These are phyloP conservation scores for Ochetophila trinervis DNA, from an alignment of 306 rosid species.

Conservation along the genomic window DNA sequence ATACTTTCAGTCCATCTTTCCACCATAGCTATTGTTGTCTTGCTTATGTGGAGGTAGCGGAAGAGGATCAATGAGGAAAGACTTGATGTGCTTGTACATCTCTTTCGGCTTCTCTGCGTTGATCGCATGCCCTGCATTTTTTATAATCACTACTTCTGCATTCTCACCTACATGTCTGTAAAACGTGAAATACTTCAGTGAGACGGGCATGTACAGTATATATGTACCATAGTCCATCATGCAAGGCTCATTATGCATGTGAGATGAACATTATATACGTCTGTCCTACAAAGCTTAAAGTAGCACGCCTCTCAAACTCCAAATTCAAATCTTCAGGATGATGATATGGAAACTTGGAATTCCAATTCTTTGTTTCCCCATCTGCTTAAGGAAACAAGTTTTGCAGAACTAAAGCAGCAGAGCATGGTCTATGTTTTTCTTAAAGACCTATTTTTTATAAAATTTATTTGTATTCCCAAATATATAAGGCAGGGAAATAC, in stretches of 20 bases:
- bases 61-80: slow-evolving; percentile 50
- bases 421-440: no score
- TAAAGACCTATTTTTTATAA: no score
- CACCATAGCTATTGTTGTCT: slow-evolving; percentile 41
- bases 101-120: slow-evolving; percentile 76
- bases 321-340: background rate
- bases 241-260: no score
- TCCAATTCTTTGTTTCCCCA: background rate
- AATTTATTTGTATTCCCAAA: background rate
- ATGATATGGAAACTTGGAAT: background rate
- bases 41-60: slow-evolving; percentile 22
- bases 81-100: slow-evolving; percentile 47
- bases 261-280: no score
- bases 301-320: no score
- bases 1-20: slow-evolving; percentile 43
- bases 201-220: no score
- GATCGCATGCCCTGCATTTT: slow-evolving; percentile 86
- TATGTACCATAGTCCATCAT: no score
- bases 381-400: no score
- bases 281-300: no score
- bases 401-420: no score
- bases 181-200: no score
- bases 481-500: background rate
- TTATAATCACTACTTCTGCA: slow-evolving; percentile 54
- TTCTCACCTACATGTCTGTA: slow-evolving; percentile 73